Evolutionary conservation across 768 basidiomycete species (phyloP).

Genomic region (Auriscalpium vulgare): DNA sequence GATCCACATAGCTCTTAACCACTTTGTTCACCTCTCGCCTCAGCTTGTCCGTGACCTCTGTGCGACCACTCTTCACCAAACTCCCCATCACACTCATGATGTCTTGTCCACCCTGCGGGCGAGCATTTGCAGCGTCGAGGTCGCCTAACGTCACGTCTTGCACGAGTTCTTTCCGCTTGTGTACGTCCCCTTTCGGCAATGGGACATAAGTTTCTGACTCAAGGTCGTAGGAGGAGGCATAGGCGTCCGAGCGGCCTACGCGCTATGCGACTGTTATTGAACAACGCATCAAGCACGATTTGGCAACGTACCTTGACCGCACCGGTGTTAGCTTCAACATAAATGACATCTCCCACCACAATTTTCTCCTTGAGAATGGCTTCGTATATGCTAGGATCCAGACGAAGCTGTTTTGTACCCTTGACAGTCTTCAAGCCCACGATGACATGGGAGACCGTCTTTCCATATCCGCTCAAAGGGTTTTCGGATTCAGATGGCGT

Average conservation of each 20-base stretch:
- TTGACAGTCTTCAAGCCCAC: conserved; percentile 87
- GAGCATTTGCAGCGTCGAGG: conserved; percentile 91
- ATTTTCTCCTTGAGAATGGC: conserved; percentile 97
- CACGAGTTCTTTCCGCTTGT: conserved; percentile 92
- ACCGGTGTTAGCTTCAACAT: conserved; percentile 88
- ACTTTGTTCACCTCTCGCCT: conserved; percentile 95
- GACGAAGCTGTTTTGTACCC: conserved; percentile 84
- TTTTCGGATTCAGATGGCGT: conserved; percentile 97
- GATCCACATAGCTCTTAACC: conserved; percentile 94
- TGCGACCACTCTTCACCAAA: conserved; percentile 86
- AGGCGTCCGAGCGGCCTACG: conserved; percentile 94
- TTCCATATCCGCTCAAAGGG: conserved; percentile 94
- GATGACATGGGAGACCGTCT: conserved; percentile 96
- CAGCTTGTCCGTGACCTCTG: conserved; percentile 96
- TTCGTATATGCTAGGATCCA: conserved; percentile 95
- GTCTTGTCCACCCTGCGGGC: conserved; percentile 94
- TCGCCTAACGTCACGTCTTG: conserved; percentile 95
- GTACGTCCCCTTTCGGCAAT: conserved; percentile 92
- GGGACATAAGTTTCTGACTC: conserved; percentile 99
- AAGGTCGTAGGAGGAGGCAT: conserved; percentile 94
- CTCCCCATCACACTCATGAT: conserved; percentile 97
- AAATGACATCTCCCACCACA: conserved; percentile 93
- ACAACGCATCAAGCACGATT: neutral
- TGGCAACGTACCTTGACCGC: conserved; percentile 78
- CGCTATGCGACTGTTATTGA: conserved; percentile 39